These are phyloP conservation scores for Fonsecaea pedrosoi DNA, from an alignment of 2,329 filamentous ascomycete species.

Conservation along the genomic window DNA sequence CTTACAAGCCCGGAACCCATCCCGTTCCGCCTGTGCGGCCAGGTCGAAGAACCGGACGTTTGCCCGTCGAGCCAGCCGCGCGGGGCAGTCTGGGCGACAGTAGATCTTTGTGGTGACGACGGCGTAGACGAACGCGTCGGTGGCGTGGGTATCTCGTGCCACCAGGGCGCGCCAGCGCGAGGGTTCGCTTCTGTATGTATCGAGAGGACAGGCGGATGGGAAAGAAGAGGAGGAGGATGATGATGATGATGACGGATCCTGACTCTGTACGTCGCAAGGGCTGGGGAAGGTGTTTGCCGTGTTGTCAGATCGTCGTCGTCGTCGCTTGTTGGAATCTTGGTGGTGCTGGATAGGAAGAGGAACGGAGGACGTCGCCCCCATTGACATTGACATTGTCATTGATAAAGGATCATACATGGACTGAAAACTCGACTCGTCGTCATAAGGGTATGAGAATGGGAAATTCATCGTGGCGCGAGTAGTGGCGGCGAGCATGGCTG, in stretches of 20 bases:
- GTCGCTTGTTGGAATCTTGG: no score
- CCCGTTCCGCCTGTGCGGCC: conserved; percentile 54
- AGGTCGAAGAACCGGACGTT: conserved; percentile 63
- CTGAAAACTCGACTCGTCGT: background rate
- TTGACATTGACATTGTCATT: background rate
- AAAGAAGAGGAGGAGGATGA: no score
- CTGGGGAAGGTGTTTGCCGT: no score
- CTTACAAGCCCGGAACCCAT: conserved; percentile 63
- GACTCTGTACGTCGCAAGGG: no score
- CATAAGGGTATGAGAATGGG: background rate
- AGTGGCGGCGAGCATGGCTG: background rate
- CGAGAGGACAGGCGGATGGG: background rate
- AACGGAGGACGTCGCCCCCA: background rate
- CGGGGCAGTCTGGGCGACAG: conserved; percentile 62
- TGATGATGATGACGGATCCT: no score
- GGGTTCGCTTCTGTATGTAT: conserved; percentile 14
- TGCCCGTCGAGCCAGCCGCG: conserved; percentile 64
- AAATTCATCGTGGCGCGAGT: conserved; percentile 6
- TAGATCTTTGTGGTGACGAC: conserved; percentile 64
- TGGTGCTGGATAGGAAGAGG: background rate
- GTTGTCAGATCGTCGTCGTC: background rate
- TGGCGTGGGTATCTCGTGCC: conserved; percentile 52
- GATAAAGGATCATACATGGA: background rate
- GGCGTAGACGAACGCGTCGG: conserved; percentile 60
- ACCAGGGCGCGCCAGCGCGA: conserved; percentile 54